Percentiles rank a stretch among this genome's conserved stretches.
phyloP scores from a whole-genome alignment of 176 grass and related monocot species.

The Rhynchospora tenuis region DNA sequence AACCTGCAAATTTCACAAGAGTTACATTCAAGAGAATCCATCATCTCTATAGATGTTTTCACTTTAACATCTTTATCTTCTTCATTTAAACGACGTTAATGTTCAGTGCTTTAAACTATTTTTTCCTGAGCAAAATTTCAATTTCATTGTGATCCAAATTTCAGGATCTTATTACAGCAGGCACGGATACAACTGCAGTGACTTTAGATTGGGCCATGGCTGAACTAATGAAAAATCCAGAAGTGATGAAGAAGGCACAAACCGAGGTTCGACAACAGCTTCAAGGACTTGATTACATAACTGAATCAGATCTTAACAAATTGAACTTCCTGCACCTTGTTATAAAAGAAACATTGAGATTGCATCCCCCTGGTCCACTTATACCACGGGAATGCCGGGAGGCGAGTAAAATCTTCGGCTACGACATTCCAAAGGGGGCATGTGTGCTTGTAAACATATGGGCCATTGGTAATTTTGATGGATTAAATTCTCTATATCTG shows the following conservation, averaged over 20 bases:
- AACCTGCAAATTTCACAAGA: neutral
- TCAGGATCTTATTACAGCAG: conserved; percentile 24
- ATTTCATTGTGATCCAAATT: neutral
- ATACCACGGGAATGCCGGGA: neutral
- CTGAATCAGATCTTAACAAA: neutral
- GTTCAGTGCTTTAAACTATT: neutral
- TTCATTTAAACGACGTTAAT: too few species aligned
- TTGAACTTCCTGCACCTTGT: conserved; percentile 7
- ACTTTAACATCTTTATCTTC: too few species aligned
- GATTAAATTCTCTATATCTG: neutral
- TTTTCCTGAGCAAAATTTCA: neutral
- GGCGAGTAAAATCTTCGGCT: neutral
- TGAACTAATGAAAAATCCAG: conserved; percentile 25
- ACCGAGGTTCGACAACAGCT: conserved; percentile 16
- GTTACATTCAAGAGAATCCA: neutral
- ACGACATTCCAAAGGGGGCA: conserved; percentile 10
- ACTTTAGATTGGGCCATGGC: conserved; percentile 15
- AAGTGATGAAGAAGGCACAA: conserved; percentile 16
- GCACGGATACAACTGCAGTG: neutral
- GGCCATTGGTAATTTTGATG: conserved; percentile 10
- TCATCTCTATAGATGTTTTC: neutral
- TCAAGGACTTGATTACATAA: neutral
- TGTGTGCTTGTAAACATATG: conserved; percentile 21
- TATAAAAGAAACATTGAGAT: conserved; percentile 16
- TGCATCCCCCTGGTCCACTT: conserved; percentile 11